Percentiles rank a stretch among this genome's conserved stretches.
These are phyloP conservation scores for Macroventuria anomochaeta DNA, from an alignment of 2,329 filamentous ascomycete species.

Conservation along the genomic window DNA sequence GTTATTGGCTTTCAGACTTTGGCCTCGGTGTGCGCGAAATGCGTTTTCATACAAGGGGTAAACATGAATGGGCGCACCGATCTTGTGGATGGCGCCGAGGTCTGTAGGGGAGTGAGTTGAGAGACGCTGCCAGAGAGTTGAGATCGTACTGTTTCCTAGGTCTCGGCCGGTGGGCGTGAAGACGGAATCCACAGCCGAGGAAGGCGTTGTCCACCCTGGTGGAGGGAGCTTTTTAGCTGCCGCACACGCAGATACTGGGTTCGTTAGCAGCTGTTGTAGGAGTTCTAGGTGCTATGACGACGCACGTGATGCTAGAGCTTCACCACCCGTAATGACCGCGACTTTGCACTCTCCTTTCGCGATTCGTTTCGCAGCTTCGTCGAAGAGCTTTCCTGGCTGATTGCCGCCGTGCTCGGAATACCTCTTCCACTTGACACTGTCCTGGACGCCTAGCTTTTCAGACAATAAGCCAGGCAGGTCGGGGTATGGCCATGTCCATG, in stretches of 20 bases:
- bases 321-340: slow-evolving; percentile 67
- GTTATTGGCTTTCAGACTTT: slow-evolving; percentile 63
- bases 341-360: slow-evolving; percentile 61
- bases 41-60: slow-evolving; percentile 73
- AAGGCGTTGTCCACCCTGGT: slow-evolving; percentile 63
- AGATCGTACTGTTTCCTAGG: slow-evolving; percentile 50
- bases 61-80: slow-evolving; percentile 70
- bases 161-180: slow-evolving; percentile 59
- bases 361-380: slow-evolving; percentile 67
- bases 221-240: slow-evolving; percentile 62
- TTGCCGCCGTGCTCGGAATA: slow-evolving; percentile 69
- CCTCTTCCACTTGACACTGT: slow-evolving; percentile 55
- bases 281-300: slow-evolving; percentile 5
- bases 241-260: slow-evolving; percentile 59
- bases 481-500: slow-evolving; percentile 71
- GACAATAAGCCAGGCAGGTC: slow-evolving; percentile 64
- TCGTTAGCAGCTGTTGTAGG: background rate
- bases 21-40: slow-evolving; percentile 63
- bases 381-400: slow-evolving; percentile 67
- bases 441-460: slow-evolving; percentile 55
- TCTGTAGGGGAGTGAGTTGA: slow-evolving; percentile 49
- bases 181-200: slow-evolving; percentile 55
- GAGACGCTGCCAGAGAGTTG: slow-evolving; percentile 21
- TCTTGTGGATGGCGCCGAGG: slow-evolving; percentile 62
- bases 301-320: slow-evolving; percentile 67